Evolutionary conservation across 768 basidiomycete species (phyloP), one percentile per base, ranked within the genome.

Genomic region (Boletellus ananas): DNA sequence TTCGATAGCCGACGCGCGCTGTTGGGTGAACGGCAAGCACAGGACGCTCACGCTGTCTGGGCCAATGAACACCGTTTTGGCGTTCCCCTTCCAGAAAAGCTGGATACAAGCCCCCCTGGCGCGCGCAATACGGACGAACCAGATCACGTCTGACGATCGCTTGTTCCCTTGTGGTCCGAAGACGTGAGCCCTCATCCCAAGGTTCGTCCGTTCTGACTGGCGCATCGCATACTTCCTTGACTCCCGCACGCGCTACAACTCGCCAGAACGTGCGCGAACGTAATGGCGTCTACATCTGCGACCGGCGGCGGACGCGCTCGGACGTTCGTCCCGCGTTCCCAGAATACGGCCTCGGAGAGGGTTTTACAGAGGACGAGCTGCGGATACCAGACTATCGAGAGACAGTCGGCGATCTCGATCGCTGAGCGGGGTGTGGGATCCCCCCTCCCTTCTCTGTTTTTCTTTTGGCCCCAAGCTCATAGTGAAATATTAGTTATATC

Each of bases 221-320:
- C 21, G 13, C 39, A 12, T 31, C 38, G 35, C 18, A 23, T 10
- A 18, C 23, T 4, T 25, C 23, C 23, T 25, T 21, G 25, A 14
- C 35, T 49, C 37, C 40, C 21, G 29, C 7, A 11, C 11, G 10
- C 8, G 7, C 23, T 6, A 25, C 23, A 25, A 25, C 10, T n/a
- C 20, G 13, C 6, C 16, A 89, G 87, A 77, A 85, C 50, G 76
- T 80, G 34, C 79, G 87, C 33, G 88, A 90, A 66, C 74, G 76
- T 49, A 63, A 60, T 10, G 87, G 87, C 0, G 73, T 78, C 2
- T 85, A 89, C 56, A 87, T 85, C 0, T 90, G 87, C 58, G 88
- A 90, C 63, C 76, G 77, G 50, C 78, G 87, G 12, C 70, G 69
- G n/a, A 70, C 78, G 0, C 70, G 70, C 16, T 70, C 77, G 0